Evolutionary conservation across 1,284 basidiomycete genomes (phyloP), one percentile per base, ranked within the genome.

Genomic region (Leccinum griseonigrum): DNA sequence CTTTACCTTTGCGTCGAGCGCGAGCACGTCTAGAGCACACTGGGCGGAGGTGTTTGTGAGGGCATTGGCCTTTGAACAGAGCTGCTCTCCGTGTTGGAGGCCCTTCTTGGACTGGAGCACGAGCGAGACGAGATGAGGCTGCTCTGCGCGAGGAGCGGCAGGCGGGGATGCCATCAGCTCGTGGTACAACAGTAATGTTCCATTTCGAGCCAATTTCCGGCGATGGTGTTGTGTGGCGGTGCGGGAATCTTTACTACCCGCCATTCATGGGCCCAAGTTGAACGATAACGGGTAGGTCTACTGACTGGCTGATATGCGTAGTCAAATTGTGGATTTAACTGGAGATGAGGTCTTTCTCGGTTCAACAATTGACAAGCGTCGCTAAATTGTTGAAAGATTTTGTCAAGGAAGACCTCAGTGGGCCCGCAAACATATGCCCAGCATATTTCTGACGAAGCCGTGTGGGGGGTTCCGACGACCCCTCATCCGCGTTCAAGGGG

Each of bases 41-140:
- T 85, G 83, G 0, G 88, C 83, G 3, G 91, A 90, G 51, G 80
- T 75, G 65, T 83, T 83, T 18, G 87, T 83, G 28, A 87, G 74
- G 1, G 75, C 68, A 66, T 87, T 84, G 0, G 90, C 88, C 29
- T 78, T 80, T 2, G 82, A 82, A 66, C 91, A 92, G 5, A 92
- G 79, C 57, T 86, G 82, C 74, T 92, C 82, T 1, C 90, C 90
- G 57, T 87, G 83, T 66, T 90, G 85, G 4, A 92, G 80, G 0
- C 89, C 91, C 67, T 89, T 90, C 80, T 91, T 89, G 0, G 91
- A 91, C 67, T 90, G 86, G 1, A 88, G 74, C 8, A 90, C 88
- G 9, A 92, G 82, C n/a, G 88, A 85, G 40, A 89, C 82, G 26
- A 92, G 82, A 63, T 88, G 81, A 7, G 84, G 79, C 55, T 79